These are phyloP conservation scores for Blastocystis sp. DNA, from an alignment of 352 stramenopile species.

Conservation along the genomic window DNA sequence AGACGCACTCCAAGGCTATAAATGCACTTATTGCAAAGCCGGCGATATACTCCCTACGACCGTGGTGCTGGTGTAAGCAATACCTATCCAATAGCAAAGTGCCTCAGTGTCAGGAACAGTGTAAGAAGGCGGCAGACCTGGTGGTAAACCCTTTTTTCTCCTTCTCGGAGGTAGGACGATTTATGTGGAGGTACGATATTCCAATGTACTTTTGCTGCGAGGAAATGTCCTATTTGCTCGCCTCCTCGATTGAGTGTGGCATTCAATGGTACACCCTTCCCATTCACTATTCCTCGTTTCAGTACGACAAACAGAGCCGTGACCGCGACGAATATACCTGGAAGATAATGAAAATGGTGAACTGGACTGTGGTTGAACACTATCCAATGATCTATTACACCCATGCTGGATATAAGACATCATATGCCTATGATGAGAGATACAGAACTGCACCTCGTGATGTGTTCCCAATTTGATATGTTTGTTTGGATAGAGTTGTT, in stretches of 20 bases:
- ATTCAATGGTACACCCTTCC: constrained; percentile 5
- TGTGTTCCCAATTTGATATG: too few species aligned
- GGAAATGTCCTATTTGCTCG: constrained; percentile 48
- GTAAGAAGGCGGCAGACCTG: neutral
- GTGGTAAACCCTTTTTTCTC: constrained; percentile 58
- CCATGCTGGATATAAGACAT: constrained; percentile 6
- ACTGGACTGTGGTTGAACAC: constrained; percentile 24
- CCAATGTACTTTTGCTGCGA: constrained; percentile 51
- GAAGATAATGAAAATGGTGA: constrained; percentile 28
- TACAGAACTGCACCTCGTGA: neutral
- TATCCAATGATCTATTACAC: constrained; percentile 40
- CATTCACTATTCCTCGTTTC: neutral
- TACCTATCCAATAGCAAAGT: neutral
- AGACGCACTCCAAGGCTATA: neutral
- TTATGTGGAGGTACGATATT: constrained; percentile 64
- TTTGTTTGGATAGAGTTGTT: too few species aligned
- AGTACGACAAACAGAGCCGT: neutral
- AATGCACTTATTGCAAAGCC: neutral
- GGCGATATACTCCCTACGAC: constrained; percentile 10
- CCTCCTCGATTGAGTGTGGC: constrained; percentile 19
- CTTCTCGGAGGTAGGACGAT: constrained; percentile 13
- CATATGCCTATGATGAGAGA: constrained; percentile 8
- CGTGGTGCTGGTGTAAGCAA: constrained; percentile 53
- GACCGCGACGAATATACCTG: neutral
- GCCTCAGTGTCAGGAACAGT: neutral